Percentiles rank a stretch among this genome's conserved stretches.
phyloP scores from a whole-genome alignment of 106 monocot species.

The Dendrobium huoshanense region DNA sequence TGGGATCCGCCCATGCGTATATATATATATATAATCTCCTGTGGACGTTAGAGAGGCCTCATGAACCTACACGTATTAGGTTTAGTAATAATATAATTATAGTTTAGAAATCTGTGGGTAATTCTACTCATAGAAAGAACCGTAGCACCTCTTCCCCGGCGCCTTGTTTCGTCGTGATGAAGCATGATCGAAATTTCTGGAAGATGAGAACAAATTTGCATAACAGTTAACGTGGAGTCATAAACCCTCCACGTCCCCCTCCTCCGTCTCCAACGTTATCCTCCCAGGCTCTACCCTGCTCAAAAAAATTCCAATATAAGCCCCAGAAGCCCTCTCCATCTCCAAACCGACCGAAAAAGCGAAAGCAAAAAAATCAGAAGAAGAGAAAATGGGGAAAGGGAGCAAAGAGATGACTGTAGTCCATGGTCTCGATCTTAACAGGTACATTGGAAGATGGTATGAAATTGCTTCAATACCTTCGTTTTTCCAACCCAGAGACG shows the following conservation, averaged over 20 bases:
- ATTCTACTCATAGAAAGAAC: no score
- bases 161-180: no score
- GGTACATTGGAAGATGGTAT: constrained; percentile 98
- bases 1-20: no score
- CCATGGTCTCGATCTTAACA: constrained; percentile 48
- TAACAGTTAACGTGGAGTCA: not conserved
- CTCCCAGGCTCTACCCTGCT: not conserved
- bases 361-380: not conserved
- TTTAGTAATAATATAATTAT: no score
- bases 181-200: no score
- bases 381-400: constrained; percentile 4
- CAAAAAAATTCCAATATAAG: not conserved
- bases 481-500: constrained; percentile 61
- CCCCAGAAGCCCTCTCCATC: not conserved
- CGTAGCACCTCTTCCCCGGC: no score
- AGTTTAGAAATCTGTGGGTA: no score
- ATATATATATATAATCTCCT: no score
- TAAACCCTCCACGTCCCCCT: not conserved
- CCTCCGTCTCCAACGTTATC: not conserved
- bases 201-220: no score
- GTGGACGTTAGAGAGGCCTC: no score
- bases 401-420: constrained; percentile 59
- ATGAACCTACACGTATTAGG: no score
- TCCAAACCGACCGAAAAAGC: not conserved
- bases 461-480: constrained; percentile 96